These are phyloP conservation scores for Alternaria arbusti DNA, from an alignment of 2,329 filamentous ascomycete genomes.

Conservation along the genomic window DNA sequence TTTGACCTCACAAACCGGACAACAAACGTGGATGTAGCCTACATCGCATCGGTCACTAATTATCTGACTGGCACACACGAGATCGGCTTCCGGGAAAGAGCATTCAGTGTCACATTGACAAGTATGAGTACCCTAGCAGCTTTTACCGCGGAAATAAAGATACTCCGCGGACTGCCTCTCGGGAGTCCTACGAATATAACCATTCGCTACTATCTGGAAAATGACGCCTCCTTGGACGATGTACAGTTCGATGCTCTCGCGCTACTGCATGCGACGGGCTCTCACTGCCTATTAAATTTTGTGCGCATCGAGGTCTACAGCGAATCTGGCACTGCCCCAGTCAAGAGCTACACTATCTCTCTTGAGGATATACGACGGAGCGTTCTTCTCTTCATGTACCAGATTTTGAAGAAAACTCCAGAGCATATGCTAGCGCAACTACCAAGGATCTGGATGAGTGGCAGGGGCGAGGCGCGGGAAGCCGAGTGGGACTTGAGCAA, in stretches of 20 bases:
- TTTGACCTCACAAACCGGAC: background rate
- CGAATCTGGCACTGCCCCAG: background rate
- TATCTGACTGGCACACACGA: background rate
- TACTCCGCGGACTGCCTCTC: background rate
- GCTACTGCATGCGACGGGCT: background rate
- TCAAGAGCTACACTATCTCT: background rate
- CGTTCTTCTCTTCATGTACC: background rate
- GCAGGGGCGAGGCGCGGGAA: background rate
- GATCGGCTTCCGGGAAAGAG: background rate
- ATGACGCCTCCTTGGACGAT: background rate
- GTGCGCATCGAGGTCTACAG: background rate
- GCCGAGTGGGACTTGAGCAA: background rate
- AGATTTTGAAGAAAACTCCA: background rate
- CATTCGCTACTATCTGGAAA: background rate
- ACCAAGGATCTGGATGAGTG: background rate
- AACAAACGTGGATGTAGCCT: background rate
- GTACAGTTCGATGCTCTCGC: background rate
- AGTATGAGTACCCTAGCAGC: background rate
- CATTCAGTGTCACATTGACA: background rate
- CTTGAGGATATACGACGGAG: background rate
- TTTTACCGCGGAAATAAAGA: background rate
- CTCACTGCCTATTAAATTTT: background rate
- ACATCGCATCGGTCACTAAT: background rate
- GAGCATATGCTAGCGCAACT: background rate
- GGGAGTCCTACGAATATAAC: background rate